Evolutionary conservation across 352 stramenopile species (phyloP), one percentile per base, ranked within the genome.

Genomic region (Blastocystis sp.): DNA sequence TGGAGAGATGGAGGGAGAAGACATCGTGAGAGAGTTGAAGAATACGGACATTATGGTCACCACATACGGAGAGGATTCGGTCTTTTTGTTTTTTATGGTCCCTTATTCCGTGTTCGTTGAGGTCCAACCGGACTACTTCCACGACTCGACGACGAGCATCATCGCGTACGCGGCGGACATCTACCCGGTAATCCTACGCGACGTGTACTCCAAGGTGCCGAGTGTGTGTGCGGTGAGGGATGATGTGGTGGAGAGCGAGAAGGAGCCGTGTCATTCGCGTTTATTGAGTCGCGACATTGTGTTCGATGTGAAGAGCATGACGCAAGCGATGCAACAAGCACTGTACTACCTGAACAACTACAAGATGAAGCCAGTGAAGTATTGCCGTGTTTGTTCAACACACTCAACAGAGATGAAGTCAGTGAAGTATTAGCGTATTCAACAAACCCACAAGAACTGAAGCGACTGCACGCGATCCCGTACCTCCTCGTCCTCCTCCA

Each of bases 281-380:
- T 41, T 80, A 33, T 21, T 62, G 45, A 31, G 19, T 2, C 69
- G 69, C 29, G 33, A 41, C 21, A 80, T 80, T n/a, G n/a, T 29
- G 21, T 80, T 80, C 55, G 69, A 80, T 29, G 60, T 80, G 35
- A 80, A 80, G 39, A 63, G 39, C 21, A 80, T 80, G 69, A 80
- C 69, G n/a, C 69, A 80, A 37, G 37, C 69, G 3, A 80, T 80
- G 39, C 21, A 37, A 39, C 69, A 80, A 33, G 26, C 69, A 9
- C 39, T n/a, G 12, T 80, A 80, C n/a, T 80, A 80, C 35, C 50
- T 80, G 69, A 63, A 80, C 55, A 80, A 80, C 69, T 80, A 63
- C n/a, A 80, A 80, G 31, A 80, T 80, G 69, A 80, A 80, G 50
- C 19, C 33, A 10, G 37, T 80, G 2, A 37, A 62, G 16, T 80